Evolutionary conservation across 108 stramenopile genomes (phyloP).

Genomic region (Conticribra weissflogii): DNA sequence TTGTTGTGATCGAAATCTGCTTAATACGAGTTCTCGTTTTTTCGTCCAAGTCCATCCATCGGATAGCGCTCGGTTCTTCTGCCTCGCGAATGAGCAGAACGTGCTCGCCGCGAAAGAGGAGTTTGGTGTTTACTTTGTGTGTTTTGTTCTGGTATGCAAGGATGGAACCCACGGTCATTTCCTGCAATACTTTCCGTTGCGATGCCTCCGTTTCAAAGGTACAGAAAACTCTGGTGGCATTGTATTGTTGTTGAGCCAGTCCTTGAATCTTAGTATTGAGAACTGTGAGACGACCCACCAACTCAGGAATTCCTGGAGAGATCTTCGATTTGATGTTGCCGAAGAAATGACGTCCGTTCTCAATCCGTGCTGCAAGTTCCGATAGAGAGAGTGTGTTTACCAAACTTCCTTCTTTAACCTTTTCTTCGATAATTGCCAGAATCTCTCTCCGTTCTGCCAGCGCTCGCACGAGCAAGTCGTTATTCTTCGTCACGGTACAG

Average conservation of each 20-base stretch:
- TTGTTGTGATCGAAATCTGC: constrained; percentile 59
- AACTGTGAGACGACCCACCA: constrained; percentile 54
- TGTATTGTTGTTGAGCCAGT: constrained; percentile 73
- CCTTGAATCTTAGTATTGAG: constrained; percentile 73
- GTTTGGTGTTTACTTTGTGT: constrained; percentile 40
- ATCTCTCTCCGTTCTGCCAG: constrained; percentile 79
- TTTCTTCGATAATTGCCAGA: constrained; percentile 55
- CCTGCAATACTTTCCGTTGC: constrained; percentile 76
- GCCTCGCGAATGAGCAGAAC: constrained; percentile 75
- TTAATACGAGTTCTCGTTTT: constrained; percentile 42
- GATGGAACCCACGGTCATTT: constrained; percentile 65
- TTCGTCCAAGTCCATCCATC: constrained; percentile 84
- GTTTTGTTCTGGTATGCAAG: constrained; percentile 45
- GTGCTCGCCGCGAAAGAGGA: constrained; percentile 55
- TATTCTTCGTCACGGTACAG: constrained; percentile 83
- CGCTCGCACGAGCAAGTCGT: constrained; percentile 73
- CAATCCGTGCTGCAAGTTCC: constrained; percentile 57
- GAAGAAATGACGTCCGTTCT: constrained; percentile 54
- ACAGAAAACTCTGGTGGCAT: constrained; percentile 77
- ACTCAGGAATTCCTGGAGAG: constrained; percentile 65
- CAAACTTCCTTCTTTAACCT: constrained; percentile 60
- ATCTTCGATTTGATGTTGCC: constrained; percentile 48
- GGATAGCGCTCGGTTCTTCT: constrained; percentile 79
- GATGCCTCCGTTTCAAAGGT: constrained; percentile 86
- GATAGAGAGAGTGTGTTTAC: constrained; percentile 63